Evolutionary conservation across 2,329 filamentous ascomycete genomes (phyloP), one percentile per base, ranked within the genome.

Genomic region (Penicillium sp.): DNA sequence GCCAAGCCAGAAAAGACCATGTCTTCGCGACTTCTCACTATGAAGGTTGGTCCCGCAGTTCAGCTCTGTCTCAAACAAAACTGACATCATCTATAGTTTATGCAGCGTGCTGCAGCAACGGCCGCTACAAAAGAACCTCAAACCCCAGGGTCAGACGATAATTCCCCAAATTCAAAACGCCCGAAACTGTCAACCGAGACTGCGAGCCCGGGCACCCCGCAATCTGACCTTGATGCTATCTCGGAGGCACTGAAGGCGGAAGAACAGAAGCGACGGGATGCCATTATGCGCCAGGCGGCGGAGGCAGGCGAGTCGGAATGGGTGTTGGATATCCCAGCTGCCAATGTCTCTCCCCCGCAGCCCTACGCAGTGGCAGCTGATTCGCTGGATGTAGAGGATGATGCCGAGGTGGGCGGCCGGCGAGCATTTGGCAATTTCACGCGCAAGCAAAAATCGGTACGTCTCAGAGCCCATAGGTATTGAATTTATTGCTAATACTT

Each of bases 1-100:
- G 75, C 79, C 67, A 85, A 69, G 54, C 78, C 84, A 40, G 83
- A 83, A 26, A 88, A 88, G 72, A 81, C 80, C 39, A 91, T 95
- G 85, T 96, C 92, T 57, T 92, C 88, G 52, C 86, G 91, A 61
- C 86, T 97, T 41, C 80, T 95, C 67, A 92, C 89, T 30, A 97
- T 96, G 91, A 96, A 96, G 74, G 82, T 80, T 67, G 21, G 61
- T 47, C 37, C 6, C 13, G 13, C 4, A 24, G 7, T 12, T n/a
- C 17, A 29, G n/a, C 18, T 36, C 37, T 40, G 12, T 12, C 34
- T 33, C 26, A 36, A 49, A 23, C 45, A 40, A 17, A 32, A 26
- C 46, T 57, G 44, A 63, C 49, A 20, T 37, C 18, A 39, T 20
- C 21, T 44, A 27, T 63, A 85, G 78, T 97, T 97, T 70, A 97